Evolutionary conservation across 257 asterid species (phyloP).

Genomic region (Cinchona pubescens): DNA sequence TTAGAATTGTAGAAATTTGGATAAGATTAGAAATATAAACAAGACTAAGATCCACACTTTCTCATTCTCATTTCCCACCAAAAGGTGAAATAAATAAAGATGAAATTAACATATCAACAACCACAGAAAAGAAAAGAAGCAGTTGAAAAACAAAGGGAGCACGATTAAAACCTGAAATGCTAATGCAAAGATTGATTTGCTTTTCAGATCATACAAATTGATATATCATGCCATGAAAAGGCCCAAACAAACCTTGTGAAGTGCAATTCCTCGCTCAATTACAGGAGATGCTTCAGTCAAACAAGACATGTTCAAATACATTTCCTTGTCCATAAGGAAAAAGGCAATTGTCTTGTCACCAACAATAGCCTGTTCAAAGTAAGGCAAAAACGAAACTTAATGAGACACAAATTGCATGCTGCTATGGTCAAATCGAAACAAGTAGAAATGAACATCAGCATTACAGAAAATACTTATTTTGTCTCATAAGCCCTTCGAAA

Average conservation of each 20-base stretch:
- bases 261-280: conserved; percentile 84
- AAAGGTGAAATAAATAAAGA: background rate
- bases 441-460: background rate
- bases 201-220: background rate
- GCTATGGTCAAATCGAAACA: background rate
- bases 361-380: conserved; percentile 67
- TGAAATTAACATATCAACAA: background rate
- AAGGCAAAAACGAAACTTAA: conserved; percentile 16
- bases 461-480: background rate
- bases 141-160: background rate
- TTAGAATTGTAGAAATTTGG: background rate
- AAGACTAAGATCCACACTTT: background rate
- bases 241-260: conserved; percentile 74
- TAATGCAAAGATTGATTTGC: background rate
- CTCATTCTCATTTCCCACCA: background rate
- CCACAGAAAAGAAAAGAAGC: background rate
- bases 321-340: conserved; percentile 87
- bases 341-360: conserved; percentile 95
- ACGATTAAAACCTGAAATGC: background rate
- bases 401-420: background rate
- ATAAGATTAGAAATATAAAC: too few relatives aligned
- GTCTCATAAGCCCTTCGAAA: background rate
- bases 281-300: conserved; percentile 76
- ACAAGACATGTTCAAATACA: conserved; percentile 95
- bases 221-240: background rate